A percentile compares a stretch with the other conserved stretches of the same genome.
phyloP scores from a whole-genome alignment of 2,329 filamentous ascomycete species.

The Diaporthe capsici region DNA sequence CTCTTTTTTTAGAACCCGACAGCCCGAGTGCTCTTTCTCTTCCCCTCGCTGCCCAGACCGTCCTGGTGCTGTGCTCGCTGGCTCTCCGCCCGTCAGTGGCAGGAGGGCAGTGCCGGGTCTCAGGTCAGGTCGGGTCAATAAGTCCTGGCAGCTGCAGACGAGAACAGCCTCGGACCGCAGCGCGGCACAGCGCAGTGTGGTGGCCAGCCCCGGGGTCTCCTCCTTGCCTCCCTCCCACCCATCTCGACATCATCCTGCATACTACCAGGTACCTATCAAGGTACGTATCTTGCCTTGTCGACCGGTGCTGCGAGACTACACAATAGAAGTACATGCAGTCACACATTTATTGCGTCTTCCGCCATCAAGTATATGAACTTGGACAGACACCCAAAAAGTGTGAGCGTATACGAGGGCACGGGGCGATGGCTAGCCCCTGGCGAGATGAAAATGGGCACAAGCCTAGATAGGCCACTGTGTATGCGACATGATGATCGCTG shows the following conservation, averaged over 20 bases:
- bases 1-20: constrained; percentile 34
- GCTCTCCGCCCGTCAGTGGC: background rate
- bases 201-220: background rate
- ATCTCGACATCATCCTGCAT: constrained; percentile 14
- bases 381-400: background rate
- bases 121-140: constrained; percentile 15
- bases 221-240: background rate
- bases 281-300: background rate
- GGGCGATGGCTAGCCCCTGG: constrained; percentile 2
- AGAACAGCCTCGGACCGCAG: constrained; percentile 24
- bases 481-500: constrained; percentile 29
- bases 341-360: background rate
- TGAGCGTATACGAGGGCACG: background rate
- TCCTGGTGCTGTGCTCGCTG: constrained; percentile 2
- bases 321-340: background rate
- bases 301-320: background rate
- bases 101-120: constrained; percentile 25
- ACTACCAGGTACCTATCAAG: background rate
- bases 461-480: background rate
- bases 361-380: background rate
- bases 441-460: constrained; percentile 19
- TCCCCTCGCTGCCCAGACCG: background rate
- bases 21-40: constrained; percentile 6
- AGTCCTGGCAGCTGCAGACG: constrained; percentile 19
- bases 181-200: background rate